These are phyloP conservation scores for Vigna unguiculata DNA, from an alignment of 306 rosid species.

Conservation along the genomic window DNA sequence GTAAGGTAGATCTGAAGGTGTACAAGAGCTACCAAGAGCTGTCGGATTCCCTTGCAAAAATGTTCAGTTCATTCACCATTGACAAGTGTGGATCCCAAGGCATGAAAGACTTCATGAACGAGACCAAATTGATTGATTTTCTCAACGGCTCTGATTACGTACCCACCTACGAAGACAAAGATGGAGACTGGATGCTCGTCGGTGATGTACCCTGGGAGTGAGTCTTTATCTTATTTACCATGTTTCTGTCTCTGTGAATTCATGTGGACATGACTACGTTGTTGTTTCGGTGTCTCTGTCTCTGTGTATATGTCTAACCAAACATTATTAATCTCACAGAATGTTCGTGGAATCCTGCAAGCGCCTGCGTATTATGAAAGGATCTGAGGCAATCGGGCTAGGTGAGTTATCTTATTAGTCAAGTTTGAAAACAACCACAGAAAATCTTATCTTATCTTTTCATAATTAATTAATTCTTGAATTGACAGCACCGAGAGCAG, in stretches of 20 bases:
- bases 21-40: slow-evolving; percentile 76
- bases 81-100: slow-evolving; percentile 68
- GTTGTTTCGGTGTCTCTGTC: too few species aligned
- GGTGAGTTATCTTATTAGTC: slow-evolving; percentile 44
- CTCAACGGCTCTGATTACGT: slow-evolving; percentile 72
- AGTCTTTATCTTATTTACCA: slow-evolving; percentile 7
- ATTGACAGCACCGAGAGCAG: slow-evolving; percentile 75
- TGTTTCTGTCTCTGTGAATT: too few species aligned
- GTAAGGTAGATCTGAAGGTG: slow-evolving; percentile 77
- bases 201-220: slow-evolving; percentile 93
- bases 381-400: slow-evolving; percentile 83
- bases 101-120: slow-evolving; percentile 74
- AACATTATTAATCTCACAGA: slow-evolving; percentile 39
- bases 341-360: slow-evolving; percentile 79
- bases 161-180: slow-evolving; percentile 75
- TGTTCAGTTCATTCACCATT: slow-evolving; percentile 81
- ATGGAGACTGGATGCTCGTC: slow-evolving; percentile 91
- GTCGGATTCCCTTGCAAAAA: slow-evolving; percentile 60
- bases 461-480: background rate
- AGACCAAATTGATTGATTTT: slow-evolving; percentile 68
- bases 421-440: background rate
- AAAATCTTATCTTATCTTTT: background rate
- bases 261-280: too few species aligned
- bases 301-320: too few species aligned
- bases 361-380: slow-evolving; percentile 79